Percentiles rank a stretch among this genome's conserved stretches.
These are phyloP conservation scores for Dipteronia dyeriana DNA, from an alignment of 345 rosid species.

Conservation along the genomic window DNA sequence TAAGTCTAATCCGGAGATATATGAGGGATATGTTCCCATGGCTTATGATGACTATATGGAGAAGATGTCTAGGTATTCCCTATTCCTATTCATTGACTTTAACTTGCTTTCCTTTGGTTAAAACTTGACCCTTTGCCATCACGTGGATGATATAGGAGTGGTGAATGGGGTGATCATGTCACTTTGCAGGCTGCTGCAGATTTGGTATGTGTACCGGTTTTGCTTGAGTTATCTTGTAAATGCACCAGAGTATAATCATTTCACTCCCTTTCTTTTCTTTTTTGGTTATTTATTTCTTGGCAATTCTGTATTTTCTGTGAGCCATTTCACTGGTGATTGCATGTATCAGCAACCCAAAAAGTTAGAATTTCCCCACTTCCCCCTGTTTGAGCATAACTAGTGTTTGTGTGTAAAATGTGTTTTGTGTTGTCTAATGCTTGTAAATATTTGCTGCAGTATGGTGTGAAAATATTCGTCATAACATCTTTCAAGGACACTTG, in stretches of 20 bases:
- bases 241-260: background rate
- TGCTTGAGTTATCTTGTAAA: background rate
- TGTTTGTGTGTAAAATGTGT: background rate
- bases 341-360: background rate
- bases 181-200: slow-evolving; percentile 60
- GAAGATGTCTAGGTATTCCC: slow-evolving; percentile 58
- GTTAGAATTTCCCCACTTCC: background rate
- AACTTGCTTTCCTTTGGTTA: slow-evolving; percentile 4
- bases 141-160: slow-evolving; percentile 38
- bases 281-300: background rate
- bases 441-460: slow-evolving; percentile 47
- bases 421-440: slow-evolving; percentile 20
- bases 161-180: slow-evolving; percentile 62
- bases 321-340: background rate
- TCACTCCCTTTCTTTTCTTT: background rate
- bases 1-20: slow-evolving; percentile 46
- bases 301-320: background rate
- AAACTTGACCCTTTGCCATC: slow-evolving; percentile 25
- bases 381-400: background rate
- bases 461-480: slow-evolving; percentile 59
- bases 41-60: slow-evolving; percentile 60
- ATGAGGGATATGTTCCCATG: slow-evolving; percentile 79
- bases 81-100: slow-evolving; percentile 16
- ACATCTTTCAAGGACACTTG: slow-evolving; percentile 72
- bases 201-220: slow-evolving; percentile 37